Percentiles rank a stretch among this genome's conserved stretches.
Conservation (phyloP, 73 alveolate genomes). For the Paramecium caudatum region DNA sequence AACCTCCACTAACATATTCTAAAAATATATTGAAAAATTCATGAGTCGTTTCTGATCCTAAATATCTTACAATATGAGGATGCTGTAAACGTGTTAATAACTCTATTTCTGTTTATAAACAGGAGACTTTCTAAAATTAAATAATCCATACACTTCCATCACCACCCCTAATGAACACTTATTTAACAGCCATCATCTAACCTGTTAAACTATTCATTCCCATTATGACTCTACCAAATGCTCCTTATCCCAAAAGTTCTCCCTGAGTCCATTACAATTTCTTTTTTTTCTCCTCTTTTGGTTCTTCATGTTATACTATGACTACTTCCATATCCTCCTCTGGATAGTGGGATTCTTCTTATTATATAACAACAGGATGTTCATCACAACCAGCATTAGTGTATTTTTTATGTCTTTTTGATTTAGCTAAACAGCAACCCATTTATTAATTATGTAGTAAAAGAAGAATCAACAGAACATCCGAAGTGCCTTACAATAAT, state of each 20-base stretch:
- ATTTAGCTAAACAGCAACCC: constrained; percentile 21
- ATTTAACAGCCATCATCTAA: constrained; percentile 88
- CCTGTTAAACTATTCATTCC: constrained; percentile 90
- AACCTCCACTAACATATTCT: constrained; percentile 88
- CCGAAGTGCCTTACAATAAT: neutral
- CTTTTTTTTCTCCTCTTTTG: neutral
- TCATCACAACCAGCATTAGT: constrained; percentile 46
- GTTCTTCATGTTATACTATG: neutral
- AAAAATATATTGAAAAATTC: constrained; percentile 80
- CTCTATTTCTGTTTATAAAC: constrained; percentile 81
- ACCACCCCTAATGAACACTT: constrained; percentile 66
- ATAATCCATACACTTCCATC: neutral
- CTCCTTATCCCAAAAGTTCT: constrained; percentile 94
- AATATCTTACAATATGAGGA: constrained; percentile 83
- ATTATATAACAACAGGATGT: neutral
- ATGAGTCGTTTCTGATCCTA: constrained; percentile 78
- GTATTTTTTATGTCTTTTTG: neutral
- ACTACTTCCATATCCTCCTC: neutral
- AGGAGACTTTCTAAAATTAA: constrained; percentile 68
- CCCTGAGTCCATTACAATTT: constrained; percentile 74
- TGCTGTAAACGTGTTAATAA: constrained; percentile 79
- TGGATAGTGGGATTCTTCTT: constrained; percentile 29
- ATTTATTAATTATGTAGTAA: constrained; percentile 4
- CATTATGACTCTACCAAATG: constrained; percentile 95
- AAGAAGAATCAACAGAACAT: neutral